phyloP scores from a whole-genome alignment of 2,329 filamentous ascomycete species.

The Beauveria sp. region DNA sequence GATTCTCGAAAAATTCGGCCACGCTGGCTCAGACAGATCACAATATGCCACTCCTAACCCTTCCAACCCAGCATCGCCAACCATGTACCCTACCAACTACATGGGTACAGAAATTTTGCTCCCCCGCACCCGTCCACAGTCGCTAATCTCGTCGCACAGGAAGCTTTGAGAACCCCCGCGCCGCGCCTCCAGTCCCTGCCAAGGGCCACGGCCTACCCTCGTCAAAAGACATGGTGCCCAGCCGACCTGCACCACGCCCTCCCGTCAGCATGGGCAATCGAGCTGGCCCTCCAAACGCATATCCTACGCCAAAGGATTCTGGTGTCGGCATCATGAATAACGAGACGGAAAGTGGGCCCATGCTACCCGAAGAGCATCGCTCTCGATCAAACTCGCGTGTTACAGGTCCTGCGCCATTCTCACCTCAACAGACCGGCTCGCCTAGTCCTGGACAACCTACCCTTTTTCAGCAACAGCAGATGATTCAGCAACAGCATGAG shows the following conservation, averaged over 20 bases:
- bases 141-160: conserved; percentile 33
- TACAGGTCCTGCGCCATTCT: conserved; percentile 45
- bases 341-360: conserved; percentile 51
- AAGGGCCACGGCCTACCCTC: conserved; percentile 38
- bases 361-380: conserved; percentile 60
- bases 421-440: conserved; percentile 34
- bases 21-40: conserved; percentile 59
- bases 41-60: conserved; percentile 35
- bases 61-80: conserved; percentile 41
- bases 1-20: conserved; percentile 92
- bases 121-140: too few species aligned
- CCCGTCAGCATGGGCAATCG: conserved; percentile 57
- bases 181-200: conserved; percentile 77
- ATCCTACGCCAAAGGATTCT: conserved; percentile 49
- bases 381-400: conserved; percentile 61
- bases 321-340: conserved; percentile 52
- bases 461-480: conserved; percentile 53
- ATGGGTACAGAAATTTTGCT: conserved; percentile 34
- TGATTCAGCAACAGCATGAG: conserved; percentile 73
- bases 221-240: conserved; percentile 58
- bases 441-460: conserved; percentile 32
- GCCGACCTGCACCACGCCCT: conserved; percentile 80
- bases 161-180: conserved; percentile 94
- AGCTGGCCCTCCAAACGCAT: conserved; percentile 42
- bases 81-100: conserved; percentile 48